A percentile compares a stretch with the other conserved stretches of the same genome.
These are phyloP conservation scores for Beauveria sp. DNA, from an alignment of 2,329 filamentous ascomycete species.

Conservation along the genomic window DNA sequence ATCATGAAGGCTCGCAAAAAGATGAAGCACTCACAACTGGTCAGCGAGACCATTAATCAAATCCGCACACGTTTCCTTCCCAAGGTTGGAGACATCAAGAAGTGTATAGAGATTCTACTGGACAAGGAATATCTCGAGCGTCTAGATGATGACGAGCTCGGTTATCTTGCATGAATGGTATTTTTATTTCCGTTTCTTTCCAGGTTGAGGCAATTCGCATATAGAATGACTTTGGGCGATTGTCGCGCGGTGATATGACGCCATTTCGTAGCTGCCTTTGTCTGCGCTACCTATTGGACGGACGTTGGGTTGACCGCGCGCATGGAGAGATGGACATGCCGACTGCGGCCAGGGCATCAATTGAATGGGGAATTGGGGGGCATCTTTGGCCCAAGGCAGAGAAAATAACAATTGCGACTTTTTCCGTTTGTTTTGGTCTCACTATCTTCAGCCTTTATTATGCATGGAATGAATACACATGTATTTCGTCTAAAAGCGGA, in stretches of 20 bases:
- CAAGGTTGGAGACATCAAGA: constrained; percentile 94
- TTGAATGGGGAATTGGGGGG: not conserved
- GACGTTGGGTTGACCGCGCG: too few relatives aligned
- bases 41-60: constrained; percentile 91
- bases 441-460: not conserved
- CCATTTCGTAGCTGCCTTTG: not conserved
- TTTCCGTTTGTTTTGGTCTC: not conserved
- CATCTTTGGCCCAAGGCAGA: too few relatives aligned
- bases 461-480: not conserved
- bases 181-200: not conserved
- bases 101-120: constrained; percentile 96
- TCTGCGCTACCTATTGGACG: not conserved
- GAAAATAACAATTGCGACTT: not conserved
- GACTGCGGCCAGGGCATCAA: not conserved
- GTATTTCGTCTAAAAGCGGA: not conserved
- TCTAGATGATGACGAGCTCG: constrained; percentile 86
- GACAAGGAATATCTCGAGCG: constrained; percentile 99
- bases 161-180: constrained; percentile 69
- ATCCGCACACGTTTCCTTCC: constrained; percentile 90
- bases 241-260: not conserved
- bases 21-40: constrained; percentile 94
- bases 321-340: not conserved
- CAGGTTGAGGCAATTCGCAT: not conserved
- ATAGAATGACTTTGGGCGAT: not conserved
- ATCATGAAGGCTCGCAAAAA: constrained; percentile 99